phyloP scores from a whole-genome alignment of 1,284 basidiomycete species.

The Puccinia triticina region DNA sequence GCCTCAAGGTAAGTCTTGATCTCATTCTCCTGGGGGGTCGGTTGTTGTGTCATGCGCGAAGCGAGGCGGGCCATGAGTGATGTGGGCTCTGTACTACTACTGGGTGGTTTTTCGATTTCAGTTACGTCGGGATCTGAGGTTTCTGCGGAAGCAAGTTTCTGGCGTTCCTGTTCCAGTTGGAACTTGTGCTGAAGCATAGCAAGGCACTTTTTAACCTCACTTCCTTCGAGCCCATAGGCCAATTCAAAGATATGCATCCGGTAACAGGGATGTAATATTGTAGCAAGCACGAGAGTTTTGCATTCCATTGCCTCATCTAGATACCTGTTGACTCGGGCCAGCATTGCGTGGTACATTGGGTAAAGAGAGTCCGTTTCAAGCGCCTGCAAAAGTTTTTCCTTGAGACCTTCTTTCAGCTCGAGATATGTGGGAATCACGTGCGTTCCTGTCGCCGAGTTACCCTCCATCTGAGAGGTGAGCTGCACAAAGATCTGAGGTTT shows the following conservation, averaged over 20 bases:
- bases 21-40: not conserved
- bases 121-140: not conserved
- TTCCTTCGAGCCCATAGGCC: not conserved
- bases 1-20: not conserved
- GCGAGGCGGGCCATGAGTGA: too few species aligned
- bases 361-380: not conserved
- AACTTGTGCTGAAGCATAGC: not conserved
- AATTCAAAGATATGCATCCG: slow-evolving; percentile 13
- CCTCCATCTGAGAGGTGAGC: not conserved
- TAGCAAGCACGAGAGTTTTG: not conserved
- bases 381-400: not conserved
- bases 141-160: too few species aligned
- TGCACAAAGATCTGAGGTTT: slow-evolving; percentile 3
- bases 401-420: too few species aligned
- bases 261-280: not conserved
- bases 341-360: slow-evolving; percentile 17
- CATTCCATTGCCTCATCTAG: not conserved
- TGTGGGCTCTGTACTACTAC: too few species aligned
- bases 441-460: not conserved
- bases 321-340: not conserved
- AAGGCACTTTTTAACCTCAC: not conserved
- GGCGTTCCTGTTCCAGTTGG: not conserved
- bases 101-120: not conserved
- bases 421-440: slow-evolving; percentile 13
- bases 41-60: not conserved